A percentile compares a stretch with the other conserved stretches of the same genome.
Conservation (phyloP, 768 basidiomycete species). For the Kwoniella sp. region DNA sequence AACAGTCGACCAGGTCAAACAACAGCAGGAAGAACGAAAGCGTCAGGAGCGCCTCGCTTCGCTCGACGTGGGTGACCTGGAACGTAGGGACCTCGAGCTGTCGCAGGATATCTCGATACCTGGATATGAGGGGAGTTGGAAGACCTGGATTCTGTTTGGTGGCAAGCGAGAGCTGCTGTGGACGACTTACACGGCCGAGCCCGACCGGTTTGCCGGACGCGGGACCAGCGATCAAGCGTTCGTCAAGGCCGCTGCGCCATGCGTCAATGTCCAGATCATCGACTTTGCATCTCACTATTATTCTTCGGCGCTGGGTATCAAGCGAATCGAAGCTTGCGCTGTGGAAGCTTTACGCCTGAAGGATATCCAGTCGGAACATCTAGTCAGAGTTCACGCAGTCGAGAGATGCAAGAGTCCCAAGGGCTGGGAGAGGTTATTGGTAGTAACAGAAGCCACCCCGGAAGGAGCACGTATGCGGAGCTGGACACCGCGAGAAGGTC, state of each 20-base stretch:
- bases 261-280: slow-evolving; percentile 34
- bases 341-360: slow-evolving; percentile 32
- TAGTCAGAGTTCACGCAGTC: slow-evolving; percentile 31
- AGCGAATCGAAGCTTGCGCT: slow-evolving; percentile 36
- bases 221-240: slow-evolving; percentile 11
- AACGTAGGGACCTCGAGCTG: slow-evolving; percentile 23
- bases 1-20: slow-evolving; percentile 22
- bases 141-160: slow-evolving; percentile 35
- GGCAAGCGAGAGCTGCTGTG: slow-evolving; percentile 34
- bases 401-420: slow-evolving; percentile 39
- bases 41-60: slow-evolving; percentile 24
- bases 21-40: slow-evolving; percentile 25
- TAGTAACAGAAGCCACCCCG: slow-evolving; percentile 28
- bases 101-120: slow-evolving; percentile 25
- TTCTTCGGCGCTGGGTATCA: slow-evolving; percentile 32
- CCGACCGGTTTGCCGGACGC: slow-evolving; percentile 4
- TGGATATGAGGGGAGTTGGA: slow-evolving; percentile 33
- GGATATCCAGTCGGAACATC: slow-evolving; percentile 29
- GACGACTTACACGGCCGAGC: slow-evolving; percentile 44
- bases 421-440: slow-evolving; percentile 41
- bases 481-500: slow-evolving; percentile 33
- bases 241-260: slow-evolving; percentile 25
- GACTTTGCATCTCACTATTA: slow-evolving; percentile 43
- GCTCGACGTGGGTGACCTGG: slow-evolving; percentile 37
- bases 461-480: slow-evolving; percentile 31